Conservation (phyloP, 306 rosid species). For the Abrus precatorius region DNA sequence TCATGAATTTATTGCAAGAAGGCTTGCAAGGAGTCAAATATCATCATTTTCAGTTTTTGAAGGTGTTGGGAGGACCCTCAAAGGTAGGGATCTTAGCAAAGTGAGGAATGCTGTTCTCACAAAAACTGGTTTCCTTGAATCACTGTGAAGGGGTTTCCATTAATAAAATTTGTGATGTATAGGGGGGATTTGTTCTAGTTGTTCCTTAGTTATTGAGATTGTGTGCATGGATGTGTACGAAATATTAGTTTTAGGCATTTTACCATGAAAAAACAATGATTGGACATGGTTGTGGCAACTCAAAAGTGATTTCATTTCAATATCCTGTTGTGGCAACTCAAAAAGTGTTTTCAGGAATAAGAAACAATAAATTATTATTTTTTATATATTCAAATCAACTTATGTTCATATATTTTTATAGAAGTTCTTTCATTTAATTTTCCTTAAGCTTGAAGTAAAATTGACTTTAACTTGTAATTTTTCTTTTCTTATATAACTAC, state of each 20-base stretch:
- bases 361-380: too few species aligned
- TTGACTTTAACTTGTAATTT: too few species aligned
- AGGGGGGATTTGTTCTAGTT: conserved; percentile 36
- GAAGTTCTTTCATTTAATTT: too few species aligned
- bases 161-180: conserved; percentile 41
- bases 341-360: too few species aligned
- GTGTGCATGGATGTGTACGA: conserved; percentile 34
- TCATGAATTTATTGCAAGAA: conserved; percentile 85
- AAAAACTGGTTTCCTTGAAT: conserved; percentile 93
- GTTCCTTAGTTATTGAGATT: conserved; percentile 39
- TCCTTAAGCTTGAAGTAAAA: too few species aligned
- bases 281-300: background rate
- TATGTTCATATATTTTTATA: too few species aligned
- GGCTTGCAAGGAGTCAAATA: conserved; percentile 82
- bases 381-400: too few species aligned
- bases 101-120: conserved; percentile 82
- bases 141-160: conserved; percentile 43
- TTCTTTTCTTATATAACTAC: too few species aligned
- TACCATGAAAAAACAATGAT: conserved; percentile 38
- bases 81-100: conserved; percentile 93
- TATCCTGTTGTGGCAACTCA: background rate
- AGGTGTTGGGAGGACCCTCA: conserved; percentile 95
- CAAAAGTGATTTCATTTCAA: conserved; percentile 25
- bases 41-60: conserved; percentile 93
- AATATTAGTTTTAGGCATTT: conserved; percentile 31